Evolutionary conservation across 1,284 basidiomycete genomes (phyloP), one percentile per base, ranked within the genome.

Genomic region (Earliella scabrosa): DNA sequence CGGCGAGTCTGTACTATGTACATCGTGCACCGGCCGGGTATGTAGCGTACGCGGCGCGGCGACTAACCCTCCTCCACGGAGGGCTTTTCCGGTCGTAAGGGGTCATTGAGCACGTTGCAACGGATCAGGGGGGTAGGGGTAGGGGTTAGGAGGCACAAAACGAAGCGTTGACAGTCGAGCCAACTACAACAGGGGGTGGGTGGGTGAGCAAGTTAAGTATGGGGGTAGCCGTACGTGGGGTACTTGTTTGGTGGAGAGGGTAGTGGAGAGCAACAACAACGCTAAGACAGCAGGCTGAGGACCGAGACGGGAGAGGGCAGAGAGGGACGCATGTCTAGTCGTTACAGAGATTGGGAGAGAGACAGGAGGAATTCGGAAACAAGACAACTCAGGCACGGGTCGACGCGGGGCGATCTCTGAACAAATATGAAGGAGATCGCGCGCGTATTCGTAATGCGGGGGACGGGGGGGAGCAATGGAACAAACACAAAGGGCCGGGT

Each of bases 271-370:
- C 60, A 54, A 62, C 50, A 58, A 69, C 63, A 62, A 71, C 58
- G 62, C 66, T 64, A 66, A 69, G 66, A 71, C 61, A 70, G 51
- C 67, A 58, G n/a, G n/a, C n/a, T n/a, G n/a, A n/a, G 66, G 35
- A 49, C 54, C 39, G 54, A 47, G 39, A 45, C 29, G 24, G 39
- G 49, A 20, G n/a, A 34, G 32, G 31, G 54, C 53, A 65, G 60
- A 67, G 62, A 65, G 69, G 67, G 62, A 74, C 77, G 80, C 79
- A 83, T 87, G 78, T 84, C 82, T 87, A 85, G 79, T 85, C 79
- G 77, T 86, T 85, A 86, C 84, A 86, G 54, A 63, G 59, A 56
- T 54, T 31, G 29, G 29, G 29, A 31, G 61, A 61, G 56, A 66
- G 71, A 63, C 59, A 62, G 67, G 64, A 67, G 56, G 50, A 58